Conservation (phyloP, 306 rosid genomes). For the Vachellia pachyceras region DNA sequence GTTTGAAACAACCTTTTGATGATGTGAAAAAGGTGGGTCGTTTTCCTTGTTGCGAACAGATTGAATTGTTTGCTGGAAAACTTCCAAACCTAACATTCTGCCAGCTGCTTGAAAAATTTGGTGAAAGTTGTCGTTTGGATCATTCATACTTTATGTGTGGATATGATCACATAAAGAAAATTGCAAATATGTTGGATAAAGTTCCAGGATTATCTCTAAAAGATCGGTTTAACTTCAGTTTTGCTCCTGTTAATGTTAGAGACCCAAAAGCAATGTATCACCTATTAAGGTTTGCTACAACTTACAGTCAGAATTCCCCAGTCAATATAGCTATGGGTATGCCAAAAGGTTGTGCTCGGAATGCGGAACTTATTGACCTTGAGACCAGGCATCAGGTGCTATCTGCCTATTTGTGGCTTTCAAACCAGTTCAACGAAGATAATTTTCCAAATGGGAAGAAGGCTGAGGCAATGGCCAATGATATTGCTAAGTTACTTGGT, state of each 20-base stretch:
- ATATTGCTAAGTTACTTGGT: conserved; percentile 67
- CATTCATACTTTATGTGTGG: conserved; percentile 80
- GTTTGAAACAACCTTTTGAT: conserved; percentile 88
- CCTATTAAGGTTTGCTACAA: conserved; percentile 75
- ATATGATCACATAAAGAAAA: conserved; percentile 82
- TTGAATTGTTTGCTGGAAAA: conserved; percentile 82
- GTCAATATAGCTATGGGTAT: conserved; percentile 86
- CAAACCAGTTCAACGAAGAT: conserved; percentile 74
- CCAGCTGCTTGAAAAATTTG: conserved; percentile 70
- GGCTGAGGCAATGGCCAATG: conserved; percentile 79
- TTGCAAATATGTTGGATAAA: conserved; percentile 90
- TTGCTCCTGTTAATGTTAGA: conserved; percentile 89
- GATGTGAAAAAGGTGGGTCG: conserved; percentile 72
- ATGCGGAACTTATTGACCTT: conserved; percentile 85
- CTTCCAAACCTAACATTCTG: conserved; percentile 58
- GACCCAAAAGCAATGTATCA: conserved; percentile 93
- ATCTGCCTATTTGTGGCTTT: conserved; percentile 87
- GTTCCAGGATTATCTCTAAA: conserved; percentile 70
- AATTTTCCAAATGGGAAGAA: conserved; percentile 76
- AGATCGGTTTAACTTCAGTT: conserved; percentile 85
- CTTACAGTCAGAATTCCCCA: conserved; percentile 70
- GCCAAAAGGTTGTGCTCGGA: conserved; percentile 75
- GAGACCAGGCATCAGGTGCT: conserved; percentile 90
- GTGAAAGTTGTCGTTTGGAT: conserved; percentile 80
- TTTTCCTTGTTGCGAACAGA: conserved; percentile 82